Conservation (phyloP, 352 stramenopile species). For the Phytophthora nicotianae region DNA sequence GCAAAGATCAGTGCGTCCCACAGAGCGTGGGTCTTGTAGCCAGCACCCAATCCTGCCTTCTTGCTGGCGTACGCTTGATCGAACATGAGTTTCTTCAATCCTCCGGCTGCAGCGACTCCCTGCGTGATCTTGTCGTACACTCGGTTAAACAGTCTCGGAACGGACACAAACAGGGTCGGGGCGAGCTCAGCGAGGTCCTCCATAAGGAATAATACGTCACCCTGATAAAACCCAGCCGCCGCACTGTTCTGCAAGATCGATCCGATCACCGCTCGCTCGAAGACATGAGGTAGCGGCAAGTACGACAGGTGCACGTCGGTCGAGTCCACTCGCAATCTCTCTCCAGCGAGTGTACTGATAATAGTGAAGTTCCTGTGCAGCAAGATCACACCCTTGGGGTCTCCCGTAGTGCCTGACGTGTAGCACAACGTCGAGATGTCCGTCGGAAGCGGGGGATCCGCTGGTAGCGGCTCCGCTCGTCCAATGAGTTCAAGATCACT, state of each 20-base stretch:
- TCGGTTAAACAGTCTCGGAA: slow-evolving; percentile 96
- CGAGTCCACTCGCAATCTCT: slow-evolving; percentile 37
- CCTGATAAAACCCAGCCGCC: slow-evolving; percentile 76
- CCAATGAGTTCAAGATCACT: slow-evolving; percentile 46
- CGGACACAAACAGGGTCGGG: slow-evolving; percentile 93
- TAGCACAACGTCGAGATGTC: slow-evolving; percentile 96
- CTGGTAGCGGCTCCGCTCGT: slow-evolving; percentile 41
- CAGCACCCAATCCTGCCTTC: slow-evolving; percentile 48
- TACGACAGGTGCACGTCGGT: slow-evolving; percentile 95
- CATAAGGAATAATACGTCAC: slow-evolving; percentile 91
- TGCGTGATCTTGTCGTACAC: slow-evolving; percentile 97
- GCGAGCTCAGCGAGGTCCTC: slow-evolving; percentile 93
- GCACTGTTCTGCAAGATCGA: slow-evolving; percentile 86
- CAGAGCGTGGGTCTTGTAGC: slow-evolving; percentile 74
- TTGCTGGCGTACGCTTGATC: slow-evolving; percentile 69
- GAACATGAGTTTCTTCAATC: slow-evolving; percentile 77
- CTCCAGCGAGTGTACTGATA: slow-evolving; percentile 22
- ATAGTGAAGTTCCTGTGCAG: slow-evolving; percentile 83
- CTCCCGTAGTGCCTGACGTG: slow-evolving; percentile 95
- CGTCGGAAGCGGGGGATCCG: slow-evolving; percentile 51
- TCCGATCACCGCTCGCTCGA: slow-evolving; percentile 92
- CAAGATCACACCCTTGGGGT: slow-evolving; percentile 96
- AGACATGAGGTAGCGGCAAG: slow-evolving; percentile 96
- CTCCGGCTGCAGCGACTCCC: slow-evolving; percentile 58
- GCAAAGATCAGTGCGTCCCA: slow-evolving; percentile 97